phyloP scores from a whole-genome alignment of 768 basidiomycete species.

The Mrakia gelida region DNA sequence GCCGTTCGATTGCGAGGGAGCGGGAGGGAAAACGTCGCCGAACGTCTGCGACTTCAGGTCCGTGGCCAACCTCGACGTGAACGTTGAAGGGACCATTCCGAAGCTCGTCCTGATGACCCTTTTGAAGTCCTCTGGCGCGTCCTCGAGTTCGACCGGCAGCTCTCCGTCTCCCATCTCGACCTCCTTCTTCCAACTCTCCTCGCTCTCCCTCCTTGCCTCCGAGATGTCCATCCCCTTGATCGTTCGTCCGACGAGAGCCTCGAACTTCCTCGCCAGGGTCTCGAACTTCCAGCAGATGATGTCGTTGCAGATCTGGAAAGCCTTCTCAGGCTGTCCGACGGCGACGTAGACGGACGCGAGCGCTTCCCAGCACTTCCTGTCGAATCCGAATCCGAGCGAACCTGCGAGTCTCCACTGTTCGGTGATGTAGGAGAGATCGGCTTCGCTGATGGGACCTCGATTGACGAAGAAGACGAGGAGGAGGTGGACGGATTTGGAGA shows the following conservation, averaged over 20 bases:
- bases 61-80: neutral
- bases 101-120: constrained; percentile 12
- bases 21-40: neutral
- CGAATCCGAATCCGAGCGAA: constrained; percentile 18
- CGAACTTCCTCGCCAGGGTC: constrained; percentile 2
- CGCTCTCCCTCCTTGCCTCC: neutral
- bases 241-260: neutral
- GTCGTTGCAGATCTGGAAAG: constrained; percentile 26
- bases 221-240: neutral
- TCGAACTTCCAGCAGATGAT: constrained; percentile 3
- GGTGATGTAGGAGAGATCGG: neutral
- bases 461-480: neutral
- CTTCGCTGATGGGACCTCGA: neutral
- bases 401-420: constrained; percentile 17
- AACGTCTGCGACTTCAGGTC: neutral
- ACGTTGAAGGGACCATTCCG: neutral
- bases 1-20: neutral
- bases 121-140: constrained; percentile 2
- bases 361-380: constrained; percentile 1
- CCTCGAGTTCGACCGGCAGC: constrained; percentile 1
- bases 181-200: neutral
- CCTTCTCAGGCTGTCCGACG: constrained; percentile 14
- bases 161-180: neutral
- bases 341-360: constrained; percentile 11
- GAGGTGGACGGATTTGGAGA: neutral